These are phyloP conservation scores for Diddensiella santjacobensis DNA, from an alignment of 805 yeast genomes.

Conservation along the genomic window DNA sequence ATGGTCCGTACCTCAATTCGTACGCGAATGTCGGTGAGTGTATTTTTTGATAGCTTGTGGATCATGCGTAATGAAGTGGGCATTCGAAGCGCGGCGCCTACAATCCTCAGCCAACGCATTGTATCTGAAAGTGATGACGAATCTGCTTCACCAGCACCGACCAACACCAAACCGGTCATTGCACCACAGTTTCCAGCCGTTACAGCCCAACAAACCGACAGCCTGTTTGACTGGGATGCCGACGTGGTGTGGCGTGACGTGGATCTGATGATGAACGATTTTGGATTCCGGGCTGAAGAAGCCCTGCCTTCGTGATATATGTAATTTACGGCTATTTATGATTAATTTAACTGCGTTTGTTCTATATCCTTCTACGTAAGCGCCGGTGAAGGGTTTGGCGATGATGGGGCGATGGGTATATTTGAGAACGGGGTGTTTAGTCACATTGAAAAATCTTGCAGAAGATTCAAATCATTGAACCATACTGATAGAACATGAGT, in stretches of 20 bases:
- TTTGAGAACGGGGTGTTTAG: too few species aligned
- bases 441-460: background rate
- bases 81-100: constrained; percentile 45
- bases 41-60: constrained; percentile 87
- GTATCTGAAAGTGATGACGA: constrained; percentile 13
- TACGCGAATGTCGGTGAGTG: constrained; percentile 87
- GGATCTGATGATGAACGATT: constrained; percentile 85
- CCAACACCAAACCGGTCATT: background rate
- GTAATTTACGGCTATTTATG: too few species aligned
- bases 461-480: too few species aligned
- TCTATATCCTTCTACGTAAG: too few species aligned
- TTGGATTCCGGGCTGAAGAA: constrained; percentile 70
- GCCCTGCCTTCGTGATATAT: constrained; percentile 14
- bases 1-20: constrained; percentile 44
- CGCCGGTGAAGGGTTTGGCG: too few species aligned
- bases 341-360: too few species aligned
- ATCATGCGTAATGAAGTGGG: constrained; percentile 75
- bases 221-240: constrained; percentile 39
- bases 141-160: constrained; percentile 2
- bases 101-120: constrained; percentile 27
- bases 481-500: constrained; percentile 36
- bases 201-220: background rate
- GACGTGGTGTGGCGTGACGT: constrained; percentile 74
- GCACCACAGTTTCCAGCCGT: background rate
- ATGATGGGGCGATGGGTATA: too few species aligned